Conservation (phyloP, 2,329 filamentous ascomycete species). For the Geosmithia putterillii region DNA sequence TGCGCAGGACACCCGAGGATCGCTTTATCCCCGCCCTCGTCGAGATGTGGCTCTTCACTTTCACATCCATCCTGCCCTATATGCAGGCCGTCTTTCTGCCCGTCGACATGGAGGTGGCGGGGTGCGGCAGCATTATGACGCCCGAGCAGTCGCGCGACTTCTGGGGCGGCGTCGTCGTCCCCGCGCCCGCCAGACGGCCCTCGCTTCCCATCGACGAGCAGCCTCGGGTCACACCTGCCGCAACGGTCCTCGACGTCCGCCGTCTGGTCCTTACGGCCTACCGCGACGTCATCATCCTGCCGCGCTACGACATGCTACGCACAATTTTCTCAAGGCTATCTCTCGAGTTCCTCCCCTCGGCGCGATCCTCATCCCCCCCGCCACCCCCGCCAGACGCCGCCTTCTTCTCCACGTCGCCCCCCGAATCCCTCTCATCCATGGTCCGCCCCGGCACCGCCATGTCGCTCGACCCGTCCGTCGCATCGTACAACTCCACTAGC, state of each 20-base stretch:
- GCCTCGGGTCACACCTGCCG: constrained; percentile 31
- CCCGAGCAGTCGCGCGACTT: constrained; percentile 75
- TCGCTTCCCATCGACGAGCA: constrained; percentile 1
- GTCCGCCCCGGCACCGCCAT: constrained; percentile 60
- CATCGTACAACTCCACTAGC: constrained; percentile 67
- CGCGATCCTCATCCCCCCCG: constrained; percentile 8
- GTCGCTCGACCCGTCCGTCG: constrained; percentile 61
- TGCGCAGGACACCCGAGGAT: constrained; percentile 71
- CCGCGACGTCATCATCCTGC: constrained; percentile 78
- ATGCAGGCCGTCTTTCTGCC: constrained; percentile 92
- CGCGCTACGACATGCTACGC: constrained; percentile 79
- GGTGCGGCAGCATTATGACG: constrained; percentile 67
- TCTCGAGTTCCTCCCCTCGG: constrained; percentile 59
- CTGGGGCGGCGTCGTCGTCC: constrained; percentile 58
- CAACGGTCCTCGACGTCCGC: constrained; percentile 65
- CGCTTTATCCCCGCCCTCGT: constrained; percentile 82
- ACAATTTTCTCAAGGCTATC: constrained; percentile 81
- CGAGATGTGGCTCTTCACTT: constrained; percentile 88
- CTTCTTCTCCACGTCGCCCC: constrained; percentile 30
- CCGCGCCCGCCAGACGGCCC: constrained; percentile 15
- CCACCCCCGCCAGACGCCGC: constrained; percentile 34
- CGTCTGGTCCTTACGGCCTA: constrained; percentile 79
- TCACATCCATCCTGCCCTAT: constrained; percentile 81
- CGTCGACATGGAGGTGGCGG: constrained; percentile 85
- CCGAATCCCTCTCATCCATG: constrained; percentile 31